Evolutionary conservation across 139 green algal species (phyloP).

Genomic region (Haematococcus lacustris): DNA sequence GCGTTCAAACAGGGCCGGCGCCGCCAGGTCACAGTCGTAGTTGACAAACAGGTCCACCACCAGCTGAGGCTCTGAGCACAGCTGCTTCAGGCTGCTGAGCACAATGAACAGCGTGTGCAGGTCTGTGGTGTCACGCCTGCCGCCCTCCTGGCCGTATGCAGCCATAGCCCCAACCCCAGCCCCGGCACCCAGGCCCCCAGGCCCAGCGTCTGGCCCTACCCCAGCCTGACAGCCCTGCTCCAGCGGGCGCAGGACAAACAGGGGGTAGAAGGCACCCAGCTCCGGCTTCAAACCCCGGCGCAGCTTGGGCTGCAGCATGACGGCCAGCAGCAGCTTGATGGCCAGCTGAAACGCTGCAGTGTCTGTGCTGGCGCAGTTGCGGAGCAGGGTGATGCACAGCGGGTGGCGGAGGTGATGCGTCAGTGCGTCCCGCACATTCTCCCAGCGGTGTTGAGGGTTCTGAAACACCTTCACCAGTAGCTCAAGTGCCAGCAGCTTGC

Average conservation of each 20-base stretch:
- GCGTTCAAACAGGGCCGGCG: conserved; percentile 77
- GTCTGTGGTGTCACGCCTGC: conserved; percentile 18
- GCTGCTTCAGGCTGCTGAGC: conserved; percentile 32
- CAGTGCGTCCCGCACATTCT: conserved; percentile 54
- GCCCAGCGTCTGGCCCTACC: too few relatives aligned
- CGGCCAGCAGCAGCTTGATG: conserved; percentile 36
- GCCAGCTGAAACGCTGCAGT: conserved; percentile 41
- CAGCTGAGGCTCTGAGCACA: conserved; percentile 54
- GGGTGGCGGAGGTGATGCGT: conserved; percentile 70
- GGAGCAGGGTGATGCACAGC: conserved; percentile 75
- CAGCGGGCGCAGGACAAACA: conserved; percentile 77
- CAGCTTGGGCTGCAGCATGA: conserved; percentile 49
- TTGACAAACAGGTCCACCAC: conserved; percentile 91
- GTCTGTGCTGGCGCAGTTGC: conserved; percentile 58
- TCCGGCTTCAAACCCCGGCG: conserved; percentile 64
- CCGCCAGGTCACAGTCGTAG: conserved; percentile 87
- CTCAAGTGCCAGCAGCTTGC: conserved; percentile 90
- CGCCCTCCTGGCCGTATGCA: too few relatives aligned
- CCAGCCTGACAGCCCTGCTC: conserved; percentile 53
- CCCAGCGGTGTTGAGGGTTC: conserved; percentile 61
- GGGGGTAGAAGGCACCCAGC: conserved; percentile 82
- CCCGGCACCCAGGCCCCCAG: too few relatives aligned
- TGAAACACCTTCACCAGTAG: conserved; percentile 76
- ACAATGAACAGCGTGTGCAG: conserved; percentile 25
- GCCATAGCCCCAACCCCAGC: too few relatives aligned